A percentile compares a stretch with the other conserved stretches of the same genome.
phyloP scores from a whole-genome alignment of 1,284 basidiomycete species.

The Cryptococcus sp. region DNA sequence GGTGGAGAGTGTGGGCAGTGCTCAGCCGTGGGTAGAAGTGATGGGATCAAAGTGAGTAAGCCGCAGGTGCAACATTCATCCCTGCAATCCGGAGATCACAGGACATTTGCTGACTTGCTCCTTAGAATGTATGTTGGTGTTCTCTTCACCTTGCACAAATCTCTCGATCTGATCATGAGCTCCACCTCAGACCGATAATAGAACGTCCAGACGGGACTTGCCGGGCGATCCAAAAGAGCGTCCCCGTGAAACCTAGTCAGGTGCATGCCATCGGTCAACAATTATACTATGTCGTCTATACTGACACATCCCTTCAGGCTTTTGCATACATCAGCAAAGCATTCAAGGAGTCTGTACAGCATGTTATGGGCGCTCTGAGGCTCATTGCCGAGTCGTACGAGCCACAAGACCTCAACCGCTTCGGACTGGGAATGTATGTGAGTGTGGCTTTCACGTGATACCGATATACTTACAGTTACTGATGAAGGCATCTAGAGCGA shows the following conservation, averaged over 20 bases:
- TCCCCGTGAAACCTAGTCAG: constrained; percentile 66
- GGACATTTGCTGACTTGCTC: no score
- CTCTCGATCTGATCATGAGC: neutral
- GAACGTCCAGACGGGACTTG: constrained; percentile 65
- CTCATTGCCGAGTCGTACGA: constrained; percentile 68
- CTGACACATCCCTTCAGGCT: constrained; percentile 49
- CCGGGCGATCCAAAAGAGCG: constrained; percentile 73
- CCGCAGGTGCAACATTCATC: neutral
- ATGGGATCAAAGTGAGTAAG: constrained; percentile 73
- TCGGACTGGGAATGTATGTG: constrained; percentile 68
- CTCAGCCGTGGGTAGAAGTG: constrained; percentile 88
- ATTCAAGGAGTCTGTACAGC: constrained; percentile 69
- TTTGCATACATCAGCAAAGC: constrained; percentile 78
- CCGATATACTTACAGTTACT: neutral
- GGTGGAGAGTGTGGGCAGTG: constrained; percentile 57
- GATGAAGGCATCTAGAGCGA: constrained; percentile 27
- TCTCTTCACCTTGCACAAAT: neutral
- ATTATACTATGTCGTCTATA: neutral
- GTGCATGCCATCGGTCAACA: constrained; percentile 25
- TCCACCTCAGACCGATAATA: constrained; percentile 66
- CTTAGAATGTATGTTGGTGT: neutral
- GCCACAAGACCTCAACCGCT: constrained; percentile 63
- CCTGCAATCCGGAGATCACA: no score
- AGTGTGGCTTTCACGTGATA: constrained; percentile 14
- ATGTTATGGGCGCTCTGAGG: constrained; percentile 73